A percentile compares a stretch with the other conserved stretches of the same genome.
Evolutionary conservation across 352 stramenopile species (phyloP).

Genomic region (Pythium rhizo-oryzae): DNA sequence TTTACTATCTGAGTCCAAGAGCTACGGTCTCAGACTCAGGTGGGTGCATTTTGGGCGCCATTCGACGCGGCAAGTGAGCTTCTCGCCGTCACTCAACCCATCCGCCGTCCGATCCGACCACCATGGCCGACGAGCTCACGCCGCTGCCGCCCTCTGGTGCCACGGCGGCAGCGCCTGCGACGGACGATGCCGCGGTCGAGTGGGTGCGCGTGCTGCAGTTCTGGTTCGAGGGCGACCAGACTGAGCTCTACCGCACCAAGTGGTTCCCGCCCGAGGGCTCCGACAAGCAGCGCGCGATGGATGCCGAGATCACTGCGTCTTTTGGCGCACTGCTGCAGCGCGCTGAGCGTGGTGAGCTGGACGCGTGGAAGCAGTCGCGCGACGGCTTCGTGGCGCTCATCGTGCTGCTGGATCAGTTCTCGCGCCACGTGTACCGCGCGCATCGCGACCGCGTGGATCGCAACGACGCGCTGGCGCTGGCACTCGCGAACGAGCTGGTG

Average conservation of each 20-base stretch:
- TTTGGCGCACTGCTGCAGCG: constrained; percentile 47
- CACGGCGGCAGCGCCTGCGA: background rate
- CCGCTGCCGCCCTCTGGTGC: background rate
- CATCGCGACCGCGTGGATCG: constrained; percentile 27
- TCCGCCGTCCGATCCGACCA: background rate
- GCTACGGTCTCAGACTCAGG: constrained; percentile 5
- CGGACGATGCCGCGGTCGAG: background rate
- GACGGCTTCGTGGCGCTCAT: constrained; percentile 74
- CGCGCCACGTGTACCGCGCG: constrained; percentile 73
- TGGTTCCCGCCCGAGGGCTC: constrained; percentile 67
- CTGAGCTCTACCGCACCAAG: constrained; percentile 54
- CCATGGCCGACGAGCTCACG: background rate
- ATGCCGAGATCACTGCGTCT: constrained; percentile 39
- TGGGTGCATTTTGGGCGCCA: background rate
- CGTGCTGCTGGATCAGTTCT: constrained; percentile 89
- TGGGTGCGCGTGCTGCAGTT: constrained; percentile 45
- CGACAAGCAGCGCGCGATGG: constrained; percentile 45
- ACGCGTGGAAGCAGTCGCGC: constrained; percentile 42
- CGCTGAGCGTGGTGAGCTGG: constrained; percentile 51
- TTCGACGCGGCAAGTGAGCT: too few species aligned
- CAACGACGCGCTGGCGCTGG: constrained; percentile 57
- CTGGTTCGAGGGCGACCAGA: constrained; percentile 63
- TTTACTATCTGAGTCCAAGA: too few species aligned
- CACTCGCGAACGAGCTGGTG: constrained; percentile 52
- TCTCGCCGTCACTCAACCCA: background rate